phyloP scores from a whole-genome alignment of 257 asterid species.

The Datura wrightii region DNA sequence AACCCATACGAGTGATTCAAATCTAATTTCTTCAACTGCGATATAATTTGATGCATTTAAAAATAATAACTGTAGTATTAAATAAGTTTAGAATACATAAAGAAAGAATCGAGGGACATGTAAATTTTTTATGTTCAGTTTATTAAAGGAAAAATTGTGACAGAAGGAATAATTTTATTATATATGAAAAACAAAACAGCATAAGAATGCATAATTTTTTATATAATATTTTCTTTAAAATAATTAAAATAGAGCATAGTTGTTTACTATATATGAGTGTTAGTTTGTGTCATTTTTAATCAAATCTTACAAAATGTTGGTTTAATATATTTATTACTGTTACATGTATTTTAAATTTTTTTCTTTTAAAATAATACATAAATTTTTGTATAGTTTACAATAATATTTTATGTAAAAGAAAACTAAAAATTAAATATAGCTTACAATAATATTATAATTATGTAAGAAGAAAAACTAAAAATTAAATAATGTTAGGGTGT shows the following conservation, averaged over 20 bases:
- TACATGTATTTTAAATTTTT: background rate
- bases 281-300: background rate
- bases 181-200: too few relatives aligned
- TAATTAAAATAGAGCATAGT: too few relatives aligned
- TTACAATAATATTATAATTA: background rate
- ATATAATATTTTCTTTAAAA: too few relatives aligned
- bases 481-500: too few relatives aligned
- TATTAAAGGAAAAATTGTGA: background rate
- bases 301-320: background rate
- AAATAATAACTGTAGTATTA: background rate
- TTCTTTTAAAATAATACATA: background rate
- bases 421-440: too few relatives aligned
- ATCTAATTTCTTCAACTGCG: too few relatives aligned
- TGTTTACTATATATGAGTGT: too few relatives aligned
- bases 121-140: background rate
- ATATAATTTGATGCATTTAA: background rate
- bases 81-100: background rate
- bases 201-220: too few relatives aligned
- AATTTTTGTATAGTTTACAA: background rate
- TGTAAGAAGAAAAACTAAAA: background rate
- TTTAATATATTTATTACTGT: background rate
- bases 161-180: background rate
- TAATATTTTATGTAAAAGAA: background rate
- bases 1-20: too few relatives aligned
- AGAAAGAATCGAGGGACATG: background rate